Evolutionary conservation across 1,139 yeast genomes (phyloP), one percentile per base, ranked within the genome.

Genomic region (Yamadazyma sp.): DNA sequence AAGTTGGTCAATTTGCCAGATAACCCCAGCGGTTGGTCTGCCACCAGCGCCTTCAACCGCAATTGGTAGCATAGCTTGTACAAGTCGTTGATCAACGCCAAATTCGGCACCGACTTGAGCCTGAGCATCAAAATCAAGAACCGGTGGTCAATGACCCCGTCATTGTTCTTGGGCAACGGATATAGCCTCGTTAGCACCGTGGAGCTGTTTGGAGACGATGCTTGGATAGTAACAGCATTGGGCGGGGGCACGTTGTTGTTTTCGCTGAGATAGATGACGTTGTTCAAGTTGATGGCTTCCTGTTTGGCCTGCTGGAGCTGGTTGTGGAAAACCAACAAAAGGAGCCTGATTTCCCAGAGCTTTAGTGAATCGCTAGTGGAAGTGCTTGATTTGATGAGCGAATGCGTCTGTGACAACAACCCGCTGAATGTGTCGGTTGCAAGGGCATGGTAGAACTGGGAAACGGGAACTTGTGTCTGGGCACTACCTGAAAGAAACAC

Each of bases 41-140:
- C 11, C 11, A n/a, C 27, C 7, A n/a, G 11, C 3, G 46, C 32
- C 35, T 50, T 53, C 31, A 69, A 50, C 26, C 76, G 44, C 30
- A 65, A 44, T 42, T 69, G 75, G 44, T 69, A 70, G 31, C 64
- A 61, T 22, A 70, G 51, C 46, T 70, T 69, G 52, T 69, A 70
- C 33, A 68, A 48, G 41, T 71, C 77, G 41, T 68, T 68, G 28
- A 68, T 59, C 22, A 69, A 48, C 27, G 55, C 55, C 49, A 66
- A 37, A 41, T 61, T 67, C 11, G 75, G 73, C 3, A 59, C 50
- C n/a, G 70, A 61, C 45, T 69, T 69, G 41, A 71, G 55, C 31
- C 73, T 49, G 16, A 70, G 51, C 17, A 71, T 43, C 14, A 68
- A 48, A n/a, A 66, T 44, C 17, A 68, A 54, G 15, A 51, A 34